Evolutionary conservation across 1,284 basidiomycete genomes (phyloP).

Genomic region (Mixia osmundae): DNA sequence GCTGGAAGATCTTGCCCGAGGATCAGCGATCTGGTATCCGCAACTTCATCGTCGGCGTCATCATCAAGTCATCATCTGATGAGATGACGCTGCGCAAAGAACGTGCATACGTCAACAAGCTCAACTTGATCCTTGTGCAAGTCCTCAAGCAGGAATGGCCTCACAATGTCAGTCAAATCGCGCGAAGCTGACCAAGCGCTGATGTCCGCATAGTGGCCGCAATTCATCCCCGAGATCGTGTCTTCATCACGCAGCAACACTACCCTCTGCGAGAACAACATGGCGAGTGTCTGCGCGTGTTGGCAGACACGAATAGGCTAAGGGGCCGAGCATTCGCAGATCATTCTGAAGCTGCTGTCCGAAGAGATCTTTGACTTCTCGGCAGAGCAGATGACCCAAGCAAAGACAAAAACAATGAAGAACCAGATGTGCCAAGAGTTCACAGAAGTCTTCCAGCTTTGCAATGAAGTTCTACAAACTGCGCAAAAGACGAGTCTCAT

Average conservation of each 20-base stretch:
- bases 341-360: conserved; percentile 62
- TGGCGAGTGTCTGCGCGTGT: conserved; percentile 46
- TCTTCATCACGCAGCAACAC: conserved; percentile 91
- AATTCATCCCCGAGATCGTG: conserved; percentile 92
- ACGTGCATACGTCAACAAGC: conserved; percentile 90
- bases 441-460: conserved; percentile 83
- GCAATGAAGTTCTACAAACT: conserved; percentile 87
- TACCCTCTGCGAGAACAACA: conserved; percentile 97
- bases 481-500: conserved; percentile 93
- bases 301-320: background rate
- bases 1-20: conserved; percentile 89
- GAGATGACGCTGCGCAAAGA: conserved; percentile 43
- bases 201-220: conserved; percentile 85
- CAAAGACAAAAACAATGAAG: conserved; percentile 92
- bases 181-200: background rate
- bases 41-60: conserved; percentile 87
- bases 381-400: conserved; percentile 95
- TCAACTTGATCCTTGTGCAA: conserved; percentile 87
- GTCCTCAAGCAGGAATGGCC: conserved; percentile 97
- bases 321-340: background rate
- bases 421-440: conserved; percentile 96
- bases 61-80: conserved; percentile 49
- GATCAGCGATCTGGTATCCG: conserved; percentile 85
- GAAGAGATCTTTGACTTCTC: conserved; percentile 99
- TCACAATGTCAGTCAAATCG: background rate